Percentiles rank a stretch among this genome's conserved stretches.
These are phyloP conservation scores for Pichia sp. DNA, from an alignment of 1,139 yeast genomes.

Conservation along the genomic window DNA sequence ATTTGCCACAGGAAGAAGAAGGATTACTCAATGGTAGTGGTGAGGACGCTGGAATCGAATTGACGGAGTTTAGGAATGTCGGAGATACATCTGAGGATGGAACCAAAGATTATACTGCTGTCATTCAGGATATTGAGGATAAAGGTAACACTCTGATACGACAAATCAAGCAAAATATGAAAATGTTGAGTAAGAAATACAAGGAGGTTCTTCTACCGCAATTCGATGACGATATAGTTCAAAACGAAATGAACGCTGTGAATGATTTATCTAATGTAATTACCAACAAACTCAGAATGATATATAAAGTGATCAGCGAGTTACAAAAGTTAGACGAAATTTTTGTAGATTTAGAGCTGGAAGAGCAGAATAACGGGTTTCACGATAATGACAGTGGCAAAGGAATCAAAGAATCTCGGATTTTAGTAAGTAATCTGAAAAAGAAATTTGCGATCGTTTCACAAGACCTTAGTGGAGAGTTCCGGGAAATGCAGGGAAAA, in stretches of 20 bases:
- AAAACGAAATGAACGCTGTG: slow-evolving; percentile 29
- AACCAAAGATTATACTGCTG: slow-evolving; percentile 3
- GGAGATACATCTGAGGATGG: not conserved
- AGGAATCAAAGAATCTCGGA: slow-evolving; percentile 13
- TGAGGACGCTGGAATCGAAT: slow-evolving; percentile 29
- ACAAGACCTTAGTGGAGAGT: slow-evolving; percentile 67
- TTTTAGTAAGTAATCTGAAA: slow-evolving; percentile 72
- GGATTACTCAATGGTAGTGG: slow-evolving; percentile 26
- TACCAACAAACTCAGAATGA: slow-evolving; percentile 64
- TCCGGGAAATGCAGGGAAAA: slow-evolving; percentile 81
- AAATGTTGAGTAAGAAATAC: slow-evolving; percentile 58
- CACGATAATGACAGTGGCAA: slow-evolving; percentile 2
- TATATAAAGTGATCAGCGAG: slow-evolving; percentile 63
- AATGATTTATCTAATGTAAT: slow-evolving; percentile 70
- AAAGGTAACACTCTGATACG: slow-evolving; percentile 10
- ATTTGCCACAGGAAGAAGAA: slow-evolving; percentile 46
- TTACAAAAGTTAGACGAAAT: slow-evolving; percentile 17
- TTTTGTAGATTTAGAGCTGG: slow-evolving; percentile 26
- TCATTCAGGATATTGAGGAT: slow-evolving; percentile 11
- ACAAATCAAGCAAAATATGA: slow-evolving; percentile 28
- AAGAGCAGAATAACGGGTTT: slow-evolving; percentile 32
- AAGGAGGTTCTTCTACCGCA: slow-evolving; percentile 82
- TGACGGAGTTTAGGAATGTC: slow-evolving; percentile 33
- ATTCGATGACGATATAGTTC: slow-evolving; percentile 49
- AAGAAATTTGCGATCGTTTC: slow-evolving; percentile 79